These are phyloP conservation scores for Backusella australiensis DNA, from an alignment of 192 early-diverging fungal species.

Conservation along the genomic window DNA sequence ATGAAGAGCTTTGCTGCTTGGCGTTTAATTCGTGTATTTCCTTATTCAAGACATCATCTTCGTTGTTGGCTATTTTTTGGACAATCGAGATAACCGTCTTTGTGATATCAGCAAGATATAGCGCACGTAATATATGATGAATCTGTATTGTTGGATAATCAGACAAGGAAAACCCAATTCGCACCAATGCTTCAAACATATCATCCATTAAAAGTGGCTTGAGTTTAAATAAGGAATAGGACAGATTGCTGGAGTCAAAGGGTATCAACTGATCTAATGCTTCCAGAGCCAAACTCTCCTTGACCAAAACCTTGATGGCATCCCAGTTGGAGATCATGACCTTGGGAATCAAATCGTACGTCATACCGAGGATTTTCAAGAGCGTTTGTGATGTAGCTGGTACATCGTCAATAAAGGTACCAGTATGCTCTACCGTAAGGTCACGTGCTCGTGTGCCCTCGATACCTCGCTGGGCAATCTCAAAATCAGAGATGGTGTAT, in stretches of 20 bases:
- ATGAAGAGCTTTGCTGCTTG: background rate
- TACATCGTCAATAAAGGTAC: slow-evolving; percentile 63
- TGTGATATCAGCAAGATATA: slow-evolving; percentile 71
- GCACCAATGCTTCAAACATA: slow-evolving; percentile 63
- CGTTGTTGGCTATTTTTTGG: slow-evolving; percentile 24
- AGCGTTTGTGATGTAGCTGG: slow-evolving; percentile 61
- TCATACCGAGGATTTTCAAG: slow-evolving; percentile 67
- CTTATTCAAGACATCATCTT: background rate
- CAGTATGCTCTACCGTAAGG: slow-evolving; percentile 29
- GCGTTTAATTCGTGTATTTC: background rate
- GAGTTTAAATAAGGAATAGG: background rate
- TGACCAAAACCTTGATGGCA: background rate
- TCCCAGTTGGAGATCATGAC: slow-evolving; percentile 8
- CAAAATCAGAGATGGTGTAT: slow-evolving; percentile 67
- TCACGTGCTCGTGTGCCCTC: slow-evolving; percentile 38
- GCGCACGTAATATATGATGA: slow-evolving; percentile 65
- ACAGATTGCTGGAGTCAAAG: background rate
- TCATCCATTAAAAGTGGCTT: slow-evolving; percentile 71
- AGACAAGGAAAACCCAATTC: slow-evolving; percentile 49
- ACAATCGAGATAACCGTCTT: slow-evolving; percentile 55
- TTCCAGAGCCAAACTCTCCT: slow-evolving; percentile 10
- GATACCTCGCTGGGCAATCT: slow-evolving; percentile 70
- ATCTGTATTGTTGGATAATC: slow-evolving; percentile 35
- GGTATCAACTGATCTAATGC: background rate
- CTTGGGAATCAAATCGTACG: slow-evolving; percentile 19